phyloP scores from a whole-genome alignment of 1,284 basidiomycete genomes.

The Microbotryomycetes sp. region DNA sequence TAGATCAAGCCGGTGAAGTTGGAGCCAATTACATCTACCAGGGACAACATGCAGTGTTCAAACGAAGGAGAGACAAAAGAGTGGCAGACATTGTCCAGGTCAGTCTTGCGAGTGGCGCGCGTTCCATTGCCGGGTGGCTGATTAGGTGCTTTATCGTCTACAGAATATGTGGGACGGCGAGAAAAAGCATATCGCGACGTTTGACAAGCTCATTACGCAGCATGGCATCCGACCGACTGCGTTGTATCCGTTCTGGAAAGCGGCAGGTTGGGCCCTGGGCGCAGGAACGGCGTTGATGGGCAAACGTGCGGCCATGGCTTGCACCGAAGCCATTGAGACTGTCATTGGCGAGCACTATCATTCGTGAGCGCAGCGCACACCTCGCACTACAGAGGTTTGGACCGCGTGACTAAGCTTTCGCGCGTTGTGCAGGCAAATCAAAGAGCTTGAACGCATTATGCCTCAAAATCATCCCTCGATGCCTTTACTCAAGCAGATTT shows the following conservation, averaged over 20 bases:
- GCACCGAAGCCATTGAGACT: slow-evolving; percentile 94
- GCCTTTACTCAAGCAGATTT: slow-evolving; percentile 64
- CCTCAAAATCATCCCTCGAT: slow-evolving; percentile 58
- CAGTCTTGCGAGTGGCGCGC: slow-evolving; percentile 36
- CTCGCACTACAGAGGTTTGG: not conserved
- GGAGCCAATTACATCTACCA: slow-evolving; percentile 89
- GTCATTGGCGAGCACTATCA: slow-evolving; percentile 98
- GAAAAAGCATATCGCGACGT: slow-evolving; percentile 80
- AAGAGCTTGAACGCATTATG: slow-evolving; percentile 54
- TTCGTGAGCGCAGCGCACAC: slow-evolving; percentile 8
- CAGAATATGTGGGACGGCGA: slow-evolving; percentile 97
- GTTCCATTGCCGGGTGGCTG: no score
- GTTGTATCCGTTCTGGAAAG: slow-evolving; percentile 74
- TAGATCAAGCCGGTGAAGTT: slow-evolving; percentile 87
- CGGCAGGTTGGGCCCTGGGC: slow-evolving; percentile 77
- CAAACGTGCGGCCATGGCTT: slow-evolving; percentile 93
- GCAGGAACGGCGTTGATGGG: slow-evolving; percentile 80
- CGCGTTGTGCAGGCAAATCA: slow-evolving; percentile 56
- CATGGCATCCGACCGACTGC: slow-evolving; percentile 77
- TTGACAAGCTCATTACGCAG: slow-evolving; percentile 75
- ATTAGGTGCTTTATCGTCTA: no score
- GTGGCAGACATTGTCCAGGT: slow-evolving; percentile 71
- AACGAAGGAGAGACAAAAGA: slow-evolving; percentile 58
- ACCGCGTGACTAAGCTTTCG: not conserved
- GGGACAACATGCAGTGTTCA: slow-evolving; percentile 55